These are phyloP conservation scores for Liriodendron chinense DNA, from an alignment of 164 flowering plant genomes.

Conservation along the genomic window DNA sequence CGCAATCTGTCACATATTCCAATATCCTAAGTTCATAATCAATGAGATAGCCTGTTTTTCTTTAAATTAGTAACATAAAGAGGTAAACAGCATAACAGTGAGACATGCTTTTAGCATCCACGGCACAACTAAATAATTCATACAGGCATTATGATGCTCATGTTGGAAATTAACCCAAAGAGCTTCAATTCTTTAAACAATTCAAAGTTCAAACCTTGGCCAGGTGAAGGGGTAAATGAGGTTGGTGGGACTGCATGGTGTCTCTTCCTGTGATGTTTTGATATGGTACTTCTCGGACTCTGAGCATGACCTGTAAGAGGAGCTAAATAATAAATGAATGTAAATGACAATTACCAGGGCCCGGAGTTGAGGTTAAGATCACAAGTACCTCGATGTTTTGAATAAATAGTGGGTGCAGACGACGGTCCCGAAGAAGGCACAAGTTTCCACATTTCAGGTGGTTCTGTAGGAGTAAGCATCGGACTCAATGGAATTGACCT, in stretches of 20 bases:
- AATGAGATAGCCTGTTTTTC: not conserved
- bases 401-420: constrained; percentile 50
- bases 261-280: constrained; percentile 36
- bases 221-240: constrained; percentile 45
- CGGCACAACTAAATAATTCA: not conserved
- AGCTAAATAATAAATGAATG: constrained; percentile 3
- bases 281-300: constrained; percentile 28
- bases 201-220: constrained; percentile 9
- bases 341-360: not conserved
- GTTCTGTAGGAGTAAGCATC: constrained; percentile 27
- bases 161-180: not conserved
- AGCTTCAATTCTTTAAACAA: not conserved
- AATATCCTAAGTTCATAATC: not conserved
- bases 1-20: constrained; percentile 59
- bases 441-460: constrained; percentile 13
- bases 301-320: constrained; percentile 35
- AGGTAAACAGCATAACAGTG: not conserved
- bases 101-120: not conserved
- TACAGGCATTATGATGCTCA: not conserved
- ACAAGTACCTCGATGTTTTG: constrained; percentile 42
- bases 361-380: constrained; percentile 5
- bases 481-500: constrained; percentile 27
- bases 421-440: constrained; percentile 29
- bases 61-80: not conserved
- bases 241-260: constrained; percentile 46